Conservation (phyloP, 257 asterid species). For the Fraxinus anomala region DNA sequence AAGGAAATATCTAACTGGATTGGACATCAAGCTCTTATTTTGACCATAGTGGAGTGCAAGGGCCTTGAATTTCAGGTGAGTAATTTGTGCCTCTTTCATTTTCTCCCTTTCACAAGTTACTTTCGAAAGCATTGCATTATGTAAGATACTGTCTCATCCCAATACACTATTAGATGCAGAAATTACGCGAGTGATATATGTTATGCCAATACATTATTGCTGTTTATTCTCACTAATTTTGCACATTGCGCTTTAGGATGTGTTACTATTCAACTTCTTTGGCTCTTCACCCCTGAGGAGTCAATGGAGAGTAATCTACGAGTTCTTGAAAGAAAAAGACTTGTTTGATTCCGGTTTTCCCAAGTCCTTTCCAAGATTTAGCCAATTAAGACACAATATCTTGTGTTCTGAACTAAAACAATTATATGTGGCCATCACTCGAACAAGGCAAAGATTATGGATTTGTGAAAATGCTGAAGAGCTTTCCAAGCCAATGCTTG, state of each 20-base stretch:
- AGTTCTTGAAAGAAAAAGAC: constrained; percentile 48
- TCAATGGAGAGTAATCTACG: constrained; percentile 73
- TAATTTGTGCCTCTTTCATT: background rate
- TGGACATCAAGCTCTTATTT: constrained; percentile 59
- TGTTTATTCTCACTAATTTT: background rate
- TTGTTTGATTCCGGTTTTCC: constrained; percentile 41
- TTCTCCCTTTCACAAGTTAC: background rate
- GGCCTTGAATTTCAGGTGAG: constrained; percentile 77
- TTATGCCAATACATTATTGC: background rate
- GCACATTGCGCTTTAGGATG: constrained; percentile 49
- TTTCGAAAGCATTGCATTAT: background rate
- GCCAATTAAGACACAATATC: constrained; percentile 47
- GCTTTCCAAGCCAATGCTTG: constrained; percentile 59
- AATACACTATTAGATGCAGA: background rate
- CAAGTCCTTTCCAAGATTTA: constrained; percentile 50
- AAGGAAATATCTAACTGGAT: constrained; percentile 43
- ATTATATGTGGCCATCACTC: constrained; percentile 66
- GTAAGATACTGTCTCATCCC: background rate
- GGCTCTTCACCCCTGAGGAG: constrained; percentile 59
- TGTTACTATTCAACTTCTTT: constrained; percentile 62
- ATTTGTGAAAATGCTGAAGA: constrained; percentile 59
- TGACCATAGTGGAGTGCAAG: constrained; percentile 69
- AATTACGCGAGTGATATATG: background rate
- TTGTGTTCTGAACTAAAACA: constrained; percentile 74
- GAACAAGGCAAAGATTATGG: constrained; percentile 79